Evolutionary conservation across 345 rosid genomes (phyloP).

Genomic region (Nephelium lappaceum): DNA sequence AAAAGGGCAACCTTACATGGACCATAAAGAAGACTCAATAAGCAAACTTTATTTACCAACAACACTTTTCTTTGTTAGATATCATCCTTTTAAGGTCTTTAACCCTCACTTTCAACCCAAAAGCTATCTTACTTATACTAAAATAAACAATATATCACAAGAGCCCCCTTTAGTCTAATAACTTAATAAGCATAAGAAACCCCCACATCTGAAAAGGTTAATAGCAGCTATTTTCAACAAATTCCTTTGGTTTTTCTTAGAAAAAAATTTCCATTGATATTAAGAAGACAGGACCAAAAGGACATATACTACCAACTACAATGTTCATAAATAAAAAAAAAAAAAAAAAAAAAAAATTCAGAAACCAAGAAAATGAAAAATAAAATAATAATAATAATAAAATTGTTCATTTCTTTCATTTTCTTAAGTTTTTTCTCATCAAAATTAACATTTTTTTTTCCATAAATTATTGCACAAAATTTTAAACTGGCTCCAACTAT

Average conservation of each 20-base stretch:
- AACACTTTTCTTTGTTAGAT: conserved; percentile 12
- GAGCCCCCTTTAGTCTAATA: conserved; percentile 11
- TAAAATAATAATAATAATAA: too few relatives aligned
- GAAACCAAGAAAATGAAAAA: too few relatives aligned
- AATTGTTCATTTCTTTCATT: background rate
- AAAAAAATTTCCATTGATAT: background rate
- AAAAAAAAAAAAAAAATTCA: background rate
- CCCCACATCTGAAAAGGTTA: conserved; percentile 1
- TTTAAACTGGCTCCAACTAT: background rate
- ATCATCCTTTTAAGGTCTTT: conserved; percentile 5
- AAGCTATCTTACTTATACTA: conserved; percentile 2
- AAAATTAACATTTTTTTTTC: background rate
- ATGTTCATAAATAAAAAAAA: background rate
- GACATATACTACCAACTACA: background rate
- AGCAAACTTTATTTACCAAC: conserved; percentile 7
- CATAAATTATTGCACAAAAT: background rate
- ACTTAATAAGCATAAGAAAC: background rate
- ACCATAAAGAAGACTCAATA: background rate
- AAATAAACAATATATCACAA: conserved; percentile 2
- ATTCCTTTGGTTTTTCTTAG: background rate
- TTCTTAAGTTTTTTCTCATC: background rate
- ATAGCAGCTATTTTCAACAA: background rate
- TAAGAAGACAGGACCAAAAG: background rate
- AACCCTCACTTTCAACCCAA: background rate
- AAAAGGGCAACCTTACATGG: conserved; percentile 18